A percentile compares a stretch with the other conserved stretches of the same genome.
These are phyloP conservation scores for Biscogniauxia sp. DNA, from an alignment of 2,329 filamentous ascomycete species.

Conservation along the genomic window DNA sequence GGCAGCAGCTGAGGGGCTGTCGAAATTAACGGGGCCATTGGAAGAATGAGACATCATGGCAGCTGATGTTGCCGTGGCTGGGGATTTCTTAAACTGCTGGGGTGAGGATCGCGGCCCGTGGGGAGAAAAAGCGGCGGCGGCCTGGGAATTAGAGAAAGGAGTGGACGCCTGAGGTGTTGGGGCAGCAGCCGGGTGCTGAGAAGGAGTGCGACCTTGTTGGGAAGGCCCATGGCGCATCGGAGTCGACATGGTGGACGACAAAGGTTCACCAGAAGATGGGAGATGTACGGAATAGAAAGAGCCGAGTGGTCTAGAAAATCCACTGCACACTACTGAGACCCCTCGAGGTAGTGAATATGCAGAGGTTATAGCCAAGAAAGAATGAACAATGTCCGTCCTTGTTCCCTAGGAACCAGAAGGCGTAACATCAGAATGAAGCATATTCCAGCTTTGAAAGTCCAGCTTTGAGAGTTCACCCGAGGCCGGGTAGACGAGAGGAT, in stretches of 20 bases:
- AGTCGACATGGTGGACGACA: conserved; percentile 30
- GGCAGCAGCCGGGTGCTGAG: conserved; percentile 46
- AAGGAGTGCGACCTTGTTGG: conserved; percentile 50
- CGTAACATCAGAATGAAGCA: neutral
- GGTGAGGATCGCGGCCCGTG: conserved; percentile 57
- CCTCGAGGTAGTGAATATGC: too few relatives aligned
- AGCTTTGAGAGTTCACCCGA: neutral
- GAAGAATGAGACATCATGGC: conserved; percentile 47
- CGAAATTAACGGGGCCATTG: conserved; percentile 54
- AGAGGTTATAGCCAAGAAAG: neutral
- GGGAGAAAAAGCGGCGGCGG: conserved; percentile 59
- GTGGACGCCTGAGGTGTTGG: conserved; percentile 67
- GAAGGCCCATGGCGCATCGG: conserved; percentile 42
- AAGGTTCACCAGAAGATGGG: neutral
- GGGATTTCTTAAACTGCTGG: conserved; percentile 63
- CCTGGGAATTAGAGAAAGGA: conserved; percentile 57
- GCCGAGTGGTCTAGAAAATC: neutral
- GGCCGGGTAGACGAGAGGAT: neutral
- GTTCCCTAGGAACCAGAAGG: neutral
- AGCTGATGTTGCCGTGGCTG: conserved; percentile 45
- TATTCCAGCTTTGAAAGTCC: neutral
- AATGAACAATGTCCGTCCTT: neutral
- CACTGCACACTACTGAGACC: too few relatives aligned
- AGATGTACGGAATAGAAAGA: neutral
- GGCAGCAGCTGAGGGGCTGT: conserved; percentile 62